A percentile compares a stretch with the other conserved stretches of the same genome.
phyloP scores from a whole-genome alignment of 2,329 filamentous ascomycete genomes.

The Aspergillus fumigatiaffinis region DNA sequence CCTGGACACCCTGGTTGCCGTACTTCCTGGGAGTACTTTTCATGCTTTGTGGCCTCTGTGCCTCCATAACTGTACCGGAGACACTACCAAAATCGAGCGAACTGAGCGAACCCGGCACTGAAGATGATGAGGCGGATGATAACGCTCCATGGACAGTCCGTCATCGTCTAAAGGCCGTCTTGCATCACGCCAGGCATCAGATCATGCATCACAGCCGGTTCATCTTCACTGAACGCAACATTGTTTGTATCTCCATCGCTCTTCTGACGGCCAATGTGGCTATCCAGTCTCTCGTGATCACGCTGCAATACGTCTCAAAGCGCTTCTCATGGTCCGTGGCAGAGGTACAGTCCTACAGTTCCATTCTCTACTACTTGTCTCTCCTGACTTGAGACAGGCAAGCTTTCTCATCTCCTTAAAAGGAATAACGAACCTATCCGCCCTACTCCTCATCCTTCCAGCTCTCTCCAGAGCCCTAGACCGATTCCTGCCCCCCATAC shows the following conservation, averaged over 20 bases:
- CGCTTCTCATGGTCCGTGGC: constrained; percentile 11
- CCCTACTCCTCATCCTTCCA: constrained; percentile 9
- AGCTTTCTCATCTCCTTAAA: constrained; percentile 10
- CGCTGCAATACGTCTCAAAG: constrained; percentile 11
- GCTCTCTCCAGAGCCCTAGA: constrained; percentile 1
- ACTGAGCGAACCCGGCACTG: background rate
- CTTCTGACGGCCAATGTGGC: constrained; percentile 6
- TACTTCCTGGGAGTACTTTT: constrained; percentile 4
- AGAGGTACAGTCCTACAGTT: constrained; percentile 5
- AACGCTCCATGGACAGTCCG: background rate
- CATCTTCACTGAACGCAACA: constrained; percentile 1
- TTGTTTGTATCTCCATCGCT: constrained; percentile 4
- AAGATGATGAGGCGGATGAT: background rate
- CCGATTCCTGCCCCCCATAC: constrained; percentile 2
- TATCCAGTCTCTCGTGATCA: constrained; percentile 5
- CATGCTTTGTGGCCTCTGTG: constrained; percentile 2
- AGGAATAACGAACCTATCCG: constrained; percentile 2
- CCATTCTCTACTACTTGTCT: background rate
- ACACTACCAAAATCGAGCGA: constrained; percentile 1
- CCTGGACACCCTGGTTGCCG: constrained; percentile 6
- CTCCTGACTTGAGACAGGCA: background rate
- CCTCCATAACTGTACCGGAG: constrained; percentile 6
- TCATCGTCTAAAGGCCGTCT: background rate
- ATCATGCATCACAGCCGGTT: constrained; percentile 1
- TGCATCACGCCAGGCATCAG: background rate